Conservation (phyloP, 768 basidiomycete species). For the Pisolithus orientalis region DNA sequence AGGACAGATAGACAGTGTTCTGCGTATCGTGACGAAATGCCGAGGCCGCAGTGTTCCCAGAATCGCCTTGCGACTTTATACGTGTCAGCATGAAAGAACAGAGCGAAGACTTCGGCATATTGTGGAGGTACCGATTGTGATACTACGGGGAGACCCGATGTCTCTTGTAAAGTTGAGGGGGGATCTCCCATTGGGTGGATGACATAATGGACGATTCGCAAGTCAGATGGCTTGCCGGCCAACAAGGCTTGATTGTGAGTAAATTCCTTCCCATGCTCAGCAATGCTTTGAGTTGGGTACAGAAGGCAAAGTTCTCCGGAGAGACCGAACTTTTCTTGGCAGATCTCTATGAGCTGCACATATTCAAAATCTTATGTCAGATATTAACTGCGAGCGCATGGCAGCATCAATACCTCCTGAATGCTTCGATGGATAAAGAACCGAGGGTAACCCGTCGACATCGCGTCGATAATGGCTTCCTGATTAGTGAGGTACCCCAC, state of each 20-base stretch:
- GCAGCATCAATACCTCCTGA: conserved; percentile 53
- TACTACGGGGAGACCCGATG: conserved; percentile 8
- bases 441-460: conserved; percentile 89
- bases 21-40: conserved; percentile 85
- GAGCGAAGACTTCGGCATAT: conserved; percentile 69
- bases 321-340: conserved; percentile 70
- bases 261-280: conserved; percentile 72
- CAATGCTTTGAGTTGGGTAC: conserved; percentile 65
- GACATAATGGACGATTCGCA: conserved; percentile 62
- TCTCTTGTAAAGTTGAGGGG: conserved; percentile 2
- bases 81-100: conserved; percentile 62
- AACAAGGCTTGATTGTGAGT: conserved; percentile 45
- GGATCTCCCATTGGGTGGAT: conserved; percentile 53
- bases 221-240: conserved; percentile 36
- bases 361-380: not conserved
- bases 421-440: conserved; percentile 90
- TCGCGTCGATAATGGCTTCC: conserved; percentile 64
- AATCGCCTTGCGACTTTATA: conserved; percentile 76
- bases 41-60: conserved; percentile 93
- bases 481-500: conserved; percentile 89
- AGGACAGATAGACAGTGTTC: conserved; percentile 76
- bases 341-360: conserved; percentile 66
- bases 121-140: conserved; percentile 19
- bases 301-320: conserved; percentile 72
- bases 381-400: not conserved